Conservation (phyloP, 2,329 filamentous ascomycete species). For the Aspergillus sp. region DNA sequence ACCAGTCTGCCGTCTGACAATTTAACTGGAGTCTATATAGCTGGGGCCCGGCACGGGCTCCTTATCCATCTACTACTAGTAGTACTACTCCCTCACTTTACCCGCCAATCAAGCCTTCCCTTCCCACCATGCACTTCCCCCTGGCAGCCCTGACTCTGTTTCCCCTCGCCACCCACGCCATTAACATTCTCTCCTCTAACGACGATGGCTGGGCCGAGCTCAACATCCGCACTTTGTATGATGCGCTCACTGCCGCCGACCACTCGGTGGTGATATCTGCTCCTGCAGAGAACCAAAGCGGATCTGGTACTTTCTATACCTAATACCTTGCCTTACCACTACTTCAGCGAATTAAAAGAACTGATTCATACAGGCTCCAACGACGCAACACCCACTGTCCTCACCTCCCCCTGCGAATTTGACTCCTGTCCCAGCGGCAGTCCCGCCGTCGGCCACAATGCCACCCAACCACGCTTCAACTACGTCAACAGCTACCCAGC, state of each 20-base stretch:
- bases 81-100: background rate
- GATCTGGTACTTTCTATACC: constrained; percentile 50
- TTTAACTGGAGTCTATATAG: background rate
- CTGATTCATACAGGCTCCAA: constrained; percentile 50
- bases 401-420: constrained; percentile 60
- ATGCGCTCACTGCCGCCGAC: constrained; percentile 56
- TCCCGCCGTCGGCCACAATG: constrained; percentile 59
- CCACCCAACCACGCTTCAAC: constrained; percentile 60
- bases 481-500: constrained; percentile 73
- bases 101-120: background rate
- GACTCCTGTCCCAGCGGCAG: constrained; percentile 61
- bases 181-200: constrained; percentile 66
- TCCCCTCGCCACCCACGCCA: constrained; percentile 28
- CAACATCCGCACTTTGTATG: constrained; percentile 63
- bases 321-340: background rate
- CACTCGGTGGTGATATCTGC: constrained; percentile 66
- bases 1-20: background rate
- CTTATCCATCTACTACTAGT: background rate
- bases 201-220: constrained; percentile 75
- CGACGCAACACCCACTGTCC: constrained; percentile 51
- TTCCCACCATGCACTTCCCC: constrained; percentile 26
- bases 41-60: background rate
- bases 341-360: too few species aligned
- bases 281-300: constrained; percentile 68
- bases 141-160: constrained; percentile 22